phyloP scores from a whole-genome alignment of 495 filamentous ascomycete genomes.

The Xylaria sp. region DNA sequence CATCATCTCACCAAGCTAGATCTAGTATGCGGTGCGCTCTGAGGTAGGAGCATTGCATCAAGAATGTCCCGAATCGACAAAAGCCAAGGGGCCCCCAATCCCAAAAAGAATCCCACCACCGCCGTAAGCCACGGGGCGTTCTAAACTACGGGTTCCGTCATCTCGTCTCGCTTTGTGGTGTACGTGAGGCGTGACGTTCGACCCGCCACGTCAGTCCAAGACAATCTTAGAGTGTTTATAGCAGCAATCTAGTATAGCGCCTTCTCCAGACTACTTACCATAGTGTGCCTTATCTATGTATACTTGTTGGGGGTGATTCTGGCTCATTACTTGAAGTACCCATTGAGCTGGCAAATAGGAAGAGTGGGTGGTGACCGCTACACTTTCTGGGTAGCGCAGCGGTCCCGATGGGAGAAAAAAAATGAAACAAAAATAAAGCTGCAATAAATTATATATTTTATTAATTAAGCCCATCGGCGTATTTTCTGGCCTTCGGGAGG shows the following conservation, averaged over 20 bases:
- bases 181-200: constrained; percentile 11
- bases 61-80: background rate
- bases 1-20: constrained; percentile 16
- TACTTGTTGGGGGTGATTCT: background rate
- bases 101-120: constrained; percentile 15
- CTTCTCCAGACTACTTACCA: background rate
- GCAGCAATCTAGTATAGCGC: background rate
- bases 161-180: constrained; percentile 13
- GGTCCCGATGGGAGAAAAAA: background rate
- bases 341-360: background rate
- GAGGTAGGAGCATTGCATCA: constrained; percentile 20
- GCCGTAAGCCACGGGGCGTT: constrained; percentile 12
- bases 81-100: constrained; percentile 2
- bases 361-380: background rate
- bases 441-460: constrained; percentile 14
- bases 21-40: constrained; percentile 16
- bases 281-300: constrained; percentile 1
- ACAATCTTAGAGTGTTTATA: constrained; percentile 1
- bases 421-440: background rate
- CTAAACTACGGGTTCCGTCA: background rate
- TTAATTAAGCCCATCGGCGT: background rate
- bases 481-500: constrained; percentile 15
- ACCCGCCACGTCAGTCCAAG: constrained; percentile 22
- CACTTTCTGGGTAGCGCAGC: background rate
- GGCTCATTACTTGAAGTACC: background rate